These are phyloP conservation scores for Arthrinium phaeospermum DNA, from an alignment of 2,329 filamentous ascomycete species.

Conservation along the genomic window DNA sequence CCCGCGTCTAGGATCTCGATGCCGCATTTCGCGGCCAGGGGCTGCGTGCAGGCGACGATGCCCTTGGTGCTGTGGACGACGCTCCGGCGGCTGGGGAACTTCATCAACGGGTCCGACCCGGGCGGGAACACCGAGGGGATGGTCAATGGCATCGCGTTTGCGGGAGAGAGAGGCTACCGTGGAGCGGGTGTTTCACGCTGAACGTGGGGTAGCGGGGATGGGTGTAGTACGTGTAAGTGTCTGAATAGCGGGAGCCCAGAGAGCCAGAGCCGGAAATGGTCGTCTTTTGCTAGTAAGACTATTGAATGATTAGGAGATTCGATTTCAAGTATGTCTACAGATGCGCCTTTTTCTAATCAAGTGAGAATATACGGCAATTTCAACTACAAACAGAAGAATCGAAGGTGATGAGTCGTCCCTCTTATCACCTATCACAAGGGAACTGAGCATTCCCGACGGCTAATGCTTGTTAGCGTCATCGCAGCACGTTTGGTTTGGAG, in stretches of 20 bases:
- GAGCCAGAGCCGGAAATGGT: neutral
- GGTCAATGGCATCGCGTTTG: slow-evolving; percentile 52
- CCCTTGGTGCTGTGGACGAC: slow-evolving; percentile 93
- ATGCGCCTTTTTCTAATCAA: neutral
- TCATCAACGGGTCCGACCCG: slow-evolving; percentile 57
- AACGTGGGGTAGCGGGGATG: slow-evolving; percentile 2
- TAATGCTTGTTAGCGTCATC: slow-evolving; percentile 5
- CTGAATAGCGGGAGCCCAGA: neutral
- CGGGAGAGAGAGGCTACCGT: neutral
- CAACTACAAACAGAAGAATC: neutral
- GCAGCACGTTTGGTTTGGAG: neutral
- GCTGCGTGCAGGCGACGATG: slow-evolving; percentile 89
- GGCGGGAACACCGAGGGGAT: slow-evolving; percentile 54
- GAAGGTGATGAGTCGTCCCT: slow-evolving; percentile 2
- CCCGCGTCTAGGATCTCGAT: slow-evolving; percentile 83
- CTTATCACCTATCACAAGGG: slow-evolving; percentile 9
- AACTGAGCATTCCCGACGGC: neutral
- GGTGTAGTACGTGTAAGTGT: neutral
- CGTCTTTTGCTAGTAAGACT: too few species aligned
- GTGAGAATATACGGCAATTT: too few species aligned
- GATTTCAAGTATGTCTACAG: too few species aligned
- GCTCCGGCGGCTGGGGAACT: slow-evolving; percentile 81
- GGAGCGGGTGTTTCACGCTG: neutral
- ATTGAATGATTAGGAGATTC: too few species aligned
- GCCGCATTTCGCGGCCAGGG: slow-evolving; percentile 86